Conservation (phyloP, 352 stramenopile species). For the Phytopythium aichiense region DNA sequence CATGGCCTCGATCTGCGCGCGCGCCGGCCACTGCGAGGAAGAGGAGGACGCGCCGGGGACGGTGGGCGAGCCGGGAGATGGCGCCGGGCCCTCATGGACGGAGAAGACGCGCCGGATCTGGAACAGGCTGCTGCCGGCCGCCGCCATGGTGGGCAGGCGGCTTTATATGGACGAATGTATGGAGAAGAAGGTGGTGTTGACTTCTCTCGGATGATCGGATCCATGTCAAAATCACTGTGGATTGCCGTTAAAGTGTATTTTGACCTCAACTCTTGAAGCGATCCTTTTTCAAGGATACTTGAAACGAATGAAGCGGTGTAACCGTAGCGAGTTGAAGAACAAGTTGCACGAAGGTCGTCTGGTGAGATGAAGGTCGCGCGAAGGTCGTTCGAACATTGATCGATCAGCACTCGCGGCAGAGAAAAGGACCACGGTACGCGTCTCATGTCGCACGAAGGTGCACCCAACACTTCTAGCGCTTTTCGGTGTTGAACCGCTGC, state of each 20-base stretch:
- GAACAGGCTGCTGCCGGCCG: slow-evolving; percentile 64
- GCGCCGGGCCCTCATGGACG: slow-evolving; percentile 7
- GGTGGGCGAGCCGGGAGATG: background rate
- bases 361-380: background rate
- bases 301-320: background rate
- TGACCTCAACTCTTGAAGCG: too few species aligned
- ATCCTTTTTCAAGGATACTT: too few species aligned
- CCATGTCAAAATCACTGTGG: background rate
- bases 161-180: too few species aligned
- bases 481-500: background rate
- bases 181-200: too few species aligned
- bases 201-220: background rate
- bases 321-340: background rate
- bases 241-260: too few species aligned
- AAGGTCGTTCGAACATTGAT: background rate
- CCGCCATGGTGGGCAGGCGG: background rate
- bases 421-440: background rate
- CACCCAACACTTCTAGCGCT: background rate
- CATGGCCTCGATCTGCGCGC: slow-evolving; percentile 47
- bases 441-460: slow-evolving; percentile 1
- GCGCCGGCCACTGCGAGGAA: slow-evolving; percentile 6
- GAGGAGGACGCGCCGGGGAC: background rate
- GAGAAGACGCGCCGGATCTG: slow-evolving; percentile 68
- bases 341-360: background rate
- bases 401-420: background rate